Conservation (phyloP, 345 rosid genomes). For the Cochlearia excelsa region DNA sequence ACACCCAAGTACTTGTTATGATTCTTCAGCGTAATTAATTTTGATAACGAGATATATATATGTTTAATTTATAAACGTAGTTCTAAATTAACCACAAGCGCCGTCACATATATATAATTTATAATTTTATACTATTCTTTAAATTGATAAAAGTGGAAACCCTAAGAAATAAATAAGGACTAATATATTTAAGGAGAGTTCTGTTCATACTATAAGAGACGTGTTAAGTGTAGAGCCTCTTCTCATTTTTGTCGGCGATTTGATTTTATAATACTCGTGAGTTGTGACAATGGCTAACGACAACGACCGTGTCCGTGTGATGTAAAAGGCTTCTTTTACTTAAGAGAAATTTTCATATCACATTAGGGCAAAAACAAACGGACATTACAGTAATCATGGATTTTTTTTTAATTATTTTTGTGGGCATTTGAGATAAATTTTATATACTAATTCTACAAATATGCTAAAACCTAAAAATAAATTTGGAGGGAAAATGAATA, state of each 20-base stretch:
- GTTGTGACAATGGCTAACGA: slow-evolving; percentile 26
- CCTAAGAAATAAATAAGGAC: slow-evolving; percentile 19
- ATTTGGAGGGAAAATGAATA: too few species aligned
- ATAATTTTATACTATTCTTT: too few species aligned
- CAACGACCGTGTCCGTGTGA: slow-evolving; percentile 1
- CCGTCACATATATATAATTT: too few species aligned
- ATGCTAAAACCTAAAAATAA: too few species aligned
- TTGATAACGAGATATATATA: too few species aligned
- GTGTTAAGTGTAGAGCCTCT: slow-evolving; percentile 25
- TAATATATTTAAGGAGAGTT: slow-evolving; percentile 12
- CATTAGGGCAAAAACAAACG: slow-evolving; percentile 10
- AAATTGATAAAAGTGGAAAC: slow-evolving; percentile 17
- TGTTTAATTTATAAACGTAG: too few species aligned
- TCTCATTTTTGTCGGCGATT: slow-evolving; percentile 29
- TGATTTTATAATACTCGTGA: slow-evolving; percentile 21
- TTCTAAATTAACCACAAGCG: too few species aligned
- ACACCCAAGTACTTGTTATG: too few species aligned
- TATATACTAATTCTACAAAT: too few species aligned
- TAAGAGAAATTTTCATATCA: slow-evolving; percentile 12
- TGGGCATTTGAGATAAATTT: too few species aligned
- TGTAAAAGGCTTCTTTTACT: slow-evolving; percentile 7
- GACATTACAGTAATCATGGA: neutral
- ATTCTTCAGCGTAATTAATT: too few species aligned
- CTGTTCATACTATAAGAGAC: slow-evolving; percentile 9
- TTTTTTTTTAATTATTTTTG: too few species aligned